These are phyloP conservation scores for Smallanthus sonchifolius DNA, from an alignment of 129 eudicot genomes.

Conservation along the genomic window DNA sequence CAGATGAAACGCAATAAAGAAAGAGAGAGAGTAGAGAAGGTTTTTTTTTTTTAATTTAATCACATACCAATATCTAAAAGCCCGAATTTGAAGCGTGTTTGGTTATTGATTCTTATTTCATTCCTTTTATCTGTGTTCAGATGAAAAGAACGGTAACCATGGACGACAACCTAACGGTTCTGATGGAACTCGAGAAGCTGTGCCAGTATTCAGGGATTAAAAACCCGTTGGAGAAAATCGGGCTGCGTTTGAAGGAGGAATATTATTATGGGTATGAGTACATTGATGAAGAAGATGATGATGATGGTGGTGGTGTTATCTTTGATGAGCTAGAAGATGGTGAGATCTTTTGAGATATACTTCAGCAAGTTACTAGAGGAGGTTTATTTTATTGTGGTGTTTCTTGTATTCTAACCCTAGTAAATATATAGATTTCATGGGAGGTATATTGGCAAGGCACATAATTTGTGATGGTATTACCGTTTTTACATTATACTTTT, in stretches of 20 bases:
- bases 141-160: slow-evolving; percentile 34
- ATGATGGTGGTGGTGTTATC: slow-evolving; percentile 11
- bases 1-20: slow-evolving; percentile 34
- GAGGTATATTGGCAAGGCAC: slow-evolving; percentile 3
- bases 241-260: slow-evolving; percentile 30
- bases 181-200: slow-evolving; percentile 35
- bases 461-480: slow-evolving; percentile 1
- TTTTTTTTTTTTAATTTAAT: background rate
- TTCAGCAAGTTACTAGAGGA: background rate
- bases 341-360: slow-evolving; percentile 30
- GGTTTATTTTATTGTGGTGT: slow-evolving; percentile 18
- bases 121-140: slow-evolving; percentile 13
- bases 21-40: slow-evolving; percentile 34
- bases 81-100: background rate
- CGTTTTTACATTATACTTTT: background rate
- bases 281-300: slow-evolving; percentile 26
- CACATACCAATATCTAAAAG: background rate
- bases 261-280: slow-evolving; percentile 33
- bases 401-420: slow-evolving; percentile 22
- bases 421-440: slow-evolving; percentile 16
- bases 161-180: slow-evolving; percentile 26
- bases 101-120: background rate
- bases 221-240: slow-evolving; percentile 28
- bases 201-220: slow-evolving; percentile 30
- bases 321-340: slow-evolving; percentile 35